Evolutionary conservation across 768 basidiomycete species (phyloP), one percentile per base, ranked within the genome.

Genomic region (Lactifluus volemus): DNA sequence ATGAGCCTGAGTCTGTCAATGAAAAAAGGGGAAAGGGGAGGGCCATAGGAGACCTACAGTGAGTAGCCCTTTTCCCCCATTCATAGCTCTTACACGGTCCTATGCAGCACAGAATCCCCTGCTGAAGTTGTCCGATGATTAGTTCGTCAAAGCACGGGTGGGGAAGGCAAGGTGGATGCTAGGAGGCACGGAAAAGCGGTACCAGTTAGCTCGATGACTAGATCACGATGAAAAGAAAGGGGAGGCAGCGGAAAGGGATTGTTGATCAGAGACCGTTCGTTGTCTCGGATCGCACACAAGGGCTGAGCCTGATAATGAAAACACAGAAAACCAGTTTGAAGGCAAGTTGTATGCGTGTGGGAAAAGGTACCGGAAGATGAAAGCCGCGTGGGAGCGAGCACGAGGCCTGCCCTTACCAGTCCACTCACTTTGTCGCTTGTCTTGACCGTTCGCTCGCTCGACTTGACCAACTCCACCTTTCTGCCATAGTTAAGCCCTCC

Each of bases 201-300:
- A 6, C 88, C 86, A 8, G 86, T 86, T 3, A 89, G 79, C 69
- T 90, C 88, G n/a, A 89, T 67, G 1, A 85, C 86, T 87, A 48
- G 30, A 39, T 41, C 36, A n/a, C 14, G 21, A 19, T 15, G 59
- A 59, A 53, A 10, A 21, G 12, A 11, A 38, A 9, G 12, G 10
- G 8, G 29, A 12, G 41, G 25, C 30, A 17, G 51, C 21, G 25
- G 25, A 25, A 25, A 25, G 25, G 25, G 25, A 25, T 25, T 25
- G 25, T 25, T 25, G 25, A 25, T 25, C 25, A 25, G 25, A 25
- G 25, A 25, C 25, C 25, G n/a, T n/a, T n/a, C n/a, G n/a, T n/a
- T n/a, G n/a, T n/a, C 25, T 25, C 25, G 25, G 25, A 25, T 25
- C 25, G 25, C 25, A 25, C 25, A 25, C 25, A 25, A 25, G 2